Conservation (phyloP, 2,329 filamentous ascomycete species). For the Fusarium humuli region DNA sequence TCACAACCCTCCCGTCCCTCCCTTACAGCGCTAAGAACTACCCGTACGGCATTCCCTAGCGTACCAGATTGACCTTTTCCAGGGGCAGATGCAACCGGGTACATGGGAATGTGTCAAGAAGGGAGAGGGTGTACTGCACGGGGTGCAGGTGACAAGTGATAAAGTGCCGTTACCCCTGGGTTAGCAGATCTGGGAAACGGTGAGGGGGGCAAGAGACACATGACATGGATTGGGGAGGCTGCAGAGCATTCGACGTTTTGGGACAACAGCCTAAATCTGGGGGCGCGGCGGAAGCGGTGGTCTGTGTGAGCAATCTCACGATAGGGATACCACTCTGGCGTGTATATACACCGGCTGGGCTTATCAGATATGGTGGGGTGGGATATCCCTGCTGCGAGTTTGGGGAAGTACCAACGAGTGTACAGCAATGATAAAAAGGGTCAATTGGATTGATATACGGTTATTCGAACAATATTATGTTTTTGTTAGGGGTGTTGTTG, state of each 20-base stretch:
- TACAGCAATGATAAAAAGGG: neutral
- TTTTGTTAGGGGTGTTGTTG: rapidly evolving
- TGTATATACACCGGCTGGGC: slow-evolving; percentile 20
- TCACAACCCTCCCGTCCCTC: neutral
- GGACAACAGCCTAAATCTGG: slow-evolving; percentile 10
- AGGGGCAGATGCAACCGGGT: neutral
- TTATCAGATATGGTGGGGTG: slow-evolving; percentile 26
- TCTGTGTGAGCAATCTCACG: slow-evolving; percentile 2
- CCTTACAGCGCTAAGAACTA: neutral
- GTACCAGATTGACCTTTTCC: neutral
- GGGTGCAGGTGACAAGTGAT: slow-evolving; percentile 4
- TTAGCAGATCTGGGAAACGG: neutral
- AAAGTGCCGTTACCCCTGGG: neutral
- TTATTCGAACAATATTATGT: rapidly evolving
- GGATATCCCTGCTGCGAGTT: slow-evolving; percentile 13
- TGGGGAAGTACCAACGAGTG: neutral
- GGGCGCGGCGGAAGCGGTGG: slow-evolving; percentile 3
- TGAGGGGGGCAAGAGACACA: neutral
- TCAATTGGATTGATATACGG: rapidly evolving
- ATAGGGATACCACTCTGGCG: slow-evolving; percentile 34
- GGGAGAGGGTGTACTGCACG: slow-evolving; percentile 1
- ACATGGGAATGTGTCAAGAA: neutral
- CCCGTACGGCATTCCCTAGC: neutral
- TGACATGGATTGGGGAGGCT: neutral
- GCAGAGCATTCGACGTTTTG: slow-evolving; percentile 1